Evolutionary conservation across 495 filamentous ascomycete species (phyloP).

Genomic region (Ramalina peruviana): DNA sequence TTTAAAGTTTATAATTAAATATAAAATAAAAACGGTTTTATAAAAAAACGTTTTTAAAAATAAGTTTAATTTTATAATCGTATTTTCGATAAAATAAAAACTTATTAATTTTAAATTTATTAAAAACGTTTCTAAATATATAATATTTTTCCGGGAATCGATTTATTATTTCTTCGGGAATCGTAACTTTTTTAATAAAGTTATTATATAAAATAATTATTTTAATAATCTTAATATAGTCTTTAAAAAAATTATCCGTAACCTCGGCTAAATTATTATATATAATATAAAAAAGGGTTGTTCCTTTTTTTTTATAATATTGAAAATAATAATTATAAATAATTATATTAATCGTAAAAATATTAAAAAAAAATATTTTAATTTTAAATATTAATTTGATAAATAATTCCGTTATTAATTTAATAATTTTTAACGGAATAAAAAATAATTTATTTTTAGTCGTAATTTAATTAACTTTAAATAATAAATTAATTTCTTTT

Average conservation of each 20-base stretch:
- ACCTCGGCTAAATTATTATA: neutral
- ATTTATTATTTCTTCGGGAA: no score
- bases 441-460: no score
- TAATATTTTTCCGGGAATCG: no score
- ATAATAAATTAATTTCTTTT: neutral
- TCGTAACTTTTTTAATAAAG: no score
- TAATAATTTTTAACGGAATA: no score
- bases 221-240: conserved; percentile 5
- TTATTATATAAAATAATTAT: conserved; percentile 4
- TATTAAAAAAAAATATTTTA: neutral
- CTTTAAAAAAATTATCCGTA: conserved; percentile 1
- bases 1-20: no score
- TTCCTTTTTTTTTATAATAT: neutral
- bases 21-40: neutral
- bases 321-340: no score
- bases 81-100: no score
- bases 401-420: no score
- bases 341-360: neutral
- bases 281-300: conserved; percentile 4
- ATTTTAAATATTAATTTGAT: no score
- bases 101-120: no score
- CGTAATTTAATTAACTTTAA: neutral
- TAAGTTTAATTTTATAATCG: neutral
- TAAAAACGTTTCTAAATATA: no score
- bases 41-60: neutral